Evolutionary conservation across 768 basidiomycete genomes (phyloP).

Genomic region (Boletus rufocinnamomeus): DNA sequence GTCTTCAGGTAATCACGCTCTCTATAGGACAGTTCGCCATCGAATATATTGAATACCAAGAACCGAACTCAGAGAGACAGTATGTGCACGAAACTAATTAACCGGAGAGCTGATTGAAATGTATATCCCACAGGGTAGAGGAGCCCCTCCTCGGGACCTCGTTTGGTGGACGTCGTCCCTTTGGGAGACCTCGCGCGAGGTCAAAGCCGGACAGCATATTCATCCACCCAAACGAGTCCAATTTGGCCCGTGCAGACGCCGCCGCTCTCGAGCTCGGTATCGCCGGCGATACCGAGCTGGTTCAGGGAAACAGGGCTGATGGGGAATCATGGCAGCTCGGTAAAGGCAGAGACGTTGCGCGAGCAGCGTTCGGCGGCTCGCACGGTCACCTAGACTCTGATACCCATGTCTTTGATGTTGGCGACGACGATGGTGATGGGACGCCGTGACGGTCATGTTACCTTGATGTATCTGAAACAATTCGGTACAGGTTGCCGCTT

Average conservation of each 20-base stretch:
- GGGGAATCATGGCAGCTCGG: slow-evolving; percentile 53
- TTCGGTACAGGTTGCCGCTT: slow-evolving; percentile 2
- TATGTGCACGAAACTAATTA: slow-evolving; percentile 11
- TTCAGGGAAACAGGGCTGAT: slow-evolving; percentile 40
- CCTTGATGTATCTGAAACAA: not conserved
- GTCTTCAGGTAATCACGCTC: slow-evolving; percentile 53
- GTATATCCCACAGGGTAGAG: slow-evolving; percentile 16
- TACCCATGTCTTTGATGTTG: slow-evolving; percentile 10
- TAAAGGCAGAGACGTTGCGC: slow-evolving; percentile 51
- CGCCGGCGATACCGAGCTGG: slow-evolving; percentile 49
- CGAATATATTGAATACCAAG: slow-evolving; percentile 35
- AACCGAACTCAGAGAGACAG: slow-evolving; percentile 20
- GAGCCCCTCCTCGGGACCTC: slow-evolving; percentile 27
- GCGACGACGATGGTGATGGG: slow-evolving; percentile 18
- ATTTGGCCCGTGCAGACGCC: slow-evolving; percentile 66
- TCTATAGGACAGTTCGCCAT: slow-evolving; percentile 60
- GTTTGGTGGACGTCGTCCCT: slow-evolving; percentile 3
- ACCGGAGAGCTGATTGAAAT: not conserved
- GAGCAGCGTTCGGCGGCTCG: slow-evolving; percentile 41
- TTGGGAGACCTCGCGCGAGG: slow-evolving; percentile 43
- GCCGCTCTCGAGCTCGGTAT: slow-evolving; percentile 57
- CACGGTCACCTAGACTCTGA: slow-evolving; percentile 11
- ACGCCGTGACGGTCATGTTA: slow-evolving; percentile 1
- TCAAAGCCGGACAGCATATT: slow-evolving; percentile 60
- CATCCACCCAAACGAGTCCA: slow-evolving; percentile 64